Base-by-base conservation (phyloP, 2,329 filamentous ascomycete genomes). In the Fusarium dlaminii region DNA sequence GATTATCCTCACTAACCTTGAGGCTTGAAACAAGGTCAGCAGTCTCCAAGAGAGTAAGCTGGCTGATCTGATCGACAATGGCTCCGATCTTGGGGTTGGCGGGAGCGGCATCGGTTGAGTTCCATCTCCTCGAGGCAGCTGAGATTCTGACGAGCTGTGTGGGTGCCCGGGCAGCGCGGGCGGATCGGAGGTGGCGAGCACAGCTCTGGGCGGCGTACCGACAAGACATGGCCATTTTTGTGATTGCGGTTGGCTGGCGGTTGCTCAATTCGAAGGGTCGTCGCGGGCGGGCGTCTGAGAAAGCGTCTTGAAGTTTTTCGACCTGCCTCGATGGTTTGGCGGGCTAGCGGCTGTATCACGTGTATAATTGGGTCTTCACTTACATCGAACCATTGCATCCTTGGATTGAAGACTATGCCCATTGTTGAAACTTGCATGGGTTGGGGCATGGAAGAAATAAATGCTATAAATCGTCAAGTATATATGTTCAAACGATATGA, bases 61-160 rank as follows among this genome's bases (percentile, higher is more conserved):
- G 92, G 86, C 96, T 97, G 84, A 99, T 99, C 86, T 99, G 95
- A 83, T 99, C 95, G 81, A 99, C 96, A 81, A 99, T 99, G 68
- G 90, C 90, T 78, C 92, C 85, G 80, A 99, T 98, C 90, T 99
- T 99, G 73, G 96, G 95, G 86, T 94, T 97, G 79, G 89, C 83
- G 65, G 87, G 78, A 69, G 86, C 77, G 49, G 90, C 91, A 79
- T 95, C 93, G 78, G 94, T 95, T 73, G 94, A 96, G 85, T 96
- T 93, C 93, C 94, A 95, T 90, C 96, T 91, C 86, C 93, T 91
- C 81, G 90, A 82, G 75, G 83, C 81, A 46, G 84, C 81, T 63
- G 84, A 79, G 76, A 83, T 84, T 80, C 86, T 86, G 78, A 83
- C 69, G 65, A 80, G 78, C 82, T 87, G 83, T 86, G 85, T 82